Evolutionary conservation across 2,329 filamentous ascomycete genomes (phyloP), one percentile per base, ranked within the genome.

Genomic region (Aspergillus amoenus): DNA sequence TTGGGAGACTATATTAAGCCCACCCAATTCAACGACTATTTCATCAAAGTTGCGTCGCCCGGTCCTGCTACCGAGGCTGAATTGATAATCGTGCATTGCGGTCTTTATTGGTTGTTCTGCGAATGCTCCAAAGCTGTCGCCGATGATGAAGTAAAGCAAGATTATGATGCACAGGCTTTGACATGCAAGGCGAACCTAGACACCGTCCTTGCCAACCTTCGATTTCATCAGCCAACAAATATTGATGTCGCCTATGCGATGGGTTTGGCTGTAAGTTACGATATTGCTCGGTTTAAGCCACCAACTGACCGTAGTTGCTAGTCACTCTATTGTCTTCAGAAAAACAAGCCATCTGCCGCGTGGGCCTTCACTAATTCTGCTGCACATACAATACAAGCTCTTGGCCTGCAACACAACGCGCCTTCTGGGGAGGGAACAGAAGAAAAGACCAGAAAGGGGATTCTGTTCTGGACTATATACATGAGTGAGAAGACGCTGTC

Each of bases 401-500:
- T 48, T 13, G 45, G 45, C 3, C 15, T 48, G 1, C 45, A 48
- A 8, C n/a, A 37, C 21, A 34, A 21, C 21, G 18, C 13, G 22
- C 13, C 42, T 45, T 13, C 22, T 9, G 42, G 42, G n/a, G 42
- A 45, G 12, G 18, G 13, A 7, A 22, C 42, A 13, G 42, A 45
- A 30, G 22, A 45, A 27, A 45, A n/a, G 21, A 11, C 42, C 6
- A 6, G 27, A 13, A 45, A 27, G 22, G 5, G 22, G 3, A 27
- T 11, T 18, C 5, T 55, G 3, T 49, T 55, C 52, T 55, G 44
- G 52, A 21, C 27, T 11, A 24, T 55, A 41, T 55, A 55, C 39
- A 49, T 49, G 34, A 48, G 17, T 12, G 52, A 56, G 41, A 56
- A 51, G 40, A 44, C 30, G 8, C 18, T 56, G 17, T 56, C 46